phyloP scores from a whole-genome alignment of 106 monocot species.

The Dendrobium catenatum region DNA sequence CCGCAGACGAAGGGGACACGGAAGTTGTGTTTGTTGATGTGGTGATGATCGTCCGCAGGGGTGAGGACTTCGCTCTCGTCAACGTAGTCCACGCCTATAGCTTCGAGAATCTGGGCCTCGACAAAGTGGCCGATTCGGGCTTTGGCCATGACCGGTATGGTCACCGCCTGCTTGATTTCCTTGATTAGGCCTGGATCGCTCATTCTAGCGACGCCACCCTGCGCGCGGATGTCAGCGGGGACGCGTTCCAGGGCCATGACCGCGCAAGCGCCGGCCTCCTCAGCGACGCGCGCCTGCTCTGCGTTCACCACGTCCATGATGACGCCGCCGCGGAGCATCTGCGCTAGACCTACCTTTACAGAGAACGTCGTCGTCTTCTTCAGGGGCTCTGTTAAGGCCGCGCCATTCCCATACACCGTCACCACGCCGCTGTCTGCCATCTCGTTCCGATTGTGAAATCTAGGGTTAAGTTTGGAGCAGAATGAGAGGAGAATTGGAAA shows the following conservation, averaged over 20 bases:
- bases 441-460: not conserved
- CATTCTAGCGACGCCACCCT: slow-evolving; percentile 65
- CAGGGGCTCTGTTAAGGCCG: slow-evolving; percentile 16
- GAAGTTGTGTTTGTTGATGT: slow-evolving; percentile 38
- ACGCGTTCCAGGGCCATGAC: slow-evolving; percentile 80
- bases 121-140: slow-evolving; percentile 32
- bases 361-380: slow-evolving; percentile 46
- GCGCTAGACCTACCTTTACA: slow-evolving; percentile 46
- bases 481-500: not conserved
- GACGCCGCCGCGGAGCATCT: slow-evolving; percentile 47
- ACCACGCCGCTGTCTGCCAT: slow-evolving; percentile 20
- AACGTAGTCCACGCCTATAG: slow-evolving; percentile 26
- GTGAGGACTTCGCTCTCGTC: slow-evolving; percentile 34
- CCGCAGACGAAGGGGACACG: slow-evolving; percentile 33
- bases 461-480: not conserved
- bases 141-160: slow-evolving; percentile 29
- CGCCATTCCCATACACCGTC: slow-evolving; percentile 20
- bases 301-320: slow-evolving; percentile 60
- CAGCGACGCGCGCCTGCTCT: slow-evolving; percentile 58
- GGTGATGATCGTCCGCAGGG: slow-evolving; percentile 24
- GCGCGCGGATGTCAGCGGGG: slow-evolving; percentile 64
- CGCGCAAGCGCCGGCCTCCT: slow-evolving; percentile 66
- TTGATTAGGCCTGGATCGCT: slow-evolving; percentile 25
- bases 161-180: slow-evolving; percentile 25
- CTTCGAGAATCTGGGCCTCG: slow-evolving; percentile 30